Conservation (phyloP, 2,329 filamentous ascomycete genomes). For the Tolypocladium nubicola region DNA sequence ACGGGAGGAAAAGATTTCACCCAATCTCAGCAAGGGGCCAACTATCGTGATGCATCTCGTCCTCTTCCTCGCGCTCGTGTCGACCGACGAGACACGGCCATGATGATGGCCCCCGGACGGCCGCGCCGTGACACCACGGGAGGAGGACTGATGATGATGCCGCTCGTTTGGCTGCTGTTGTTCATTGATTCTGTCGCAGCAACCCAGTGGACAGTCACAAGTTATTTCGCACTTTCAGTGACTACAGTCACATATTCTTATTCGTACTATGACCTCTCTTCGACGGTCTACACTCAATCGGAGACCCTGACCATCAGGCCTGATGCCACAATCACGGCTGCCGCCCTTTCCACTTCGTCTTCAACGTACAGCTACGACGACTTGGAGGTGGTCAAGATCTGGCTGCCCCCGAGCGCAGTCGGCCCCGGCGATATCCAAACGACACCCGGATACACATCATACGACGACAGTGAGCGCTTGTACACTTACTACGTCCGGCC, state of each 20-base stretch:
- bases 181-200: background rate
- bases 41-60: background rate
- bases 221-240: background rate
- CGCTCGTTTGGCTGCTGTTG: background rate
- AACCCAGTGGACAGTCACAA: background rate
- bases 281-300: background rate
- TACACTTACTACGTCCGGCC: conserved; percentile 9
- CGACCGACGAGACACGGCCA: background rate
- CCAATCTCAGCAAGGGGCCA: background rate
- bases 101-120: background rate
- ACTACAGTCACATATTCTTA: background rate
- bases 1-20: background rate
- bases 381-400: background rate
- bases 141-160: background rate
- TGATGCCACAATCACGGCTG: background rate
- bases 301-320: background rate
- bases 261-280: background rate
- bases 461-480: background rate
- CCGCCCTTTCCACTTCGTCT: background rate
- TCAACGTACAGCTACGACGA: background rate
- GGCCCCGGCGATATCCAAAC: background rate
- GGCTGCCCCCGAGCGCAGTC: background rate
- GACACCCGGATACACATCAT: background rate
- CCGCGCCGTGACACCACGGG: background rate
- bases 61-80: background rate